These are phyloP conservation scores for Botrytis sinoallii DNA, from an alignment of 2,329 filamentous ascomycete genomes.

Conservation along the genomic window DNA sequence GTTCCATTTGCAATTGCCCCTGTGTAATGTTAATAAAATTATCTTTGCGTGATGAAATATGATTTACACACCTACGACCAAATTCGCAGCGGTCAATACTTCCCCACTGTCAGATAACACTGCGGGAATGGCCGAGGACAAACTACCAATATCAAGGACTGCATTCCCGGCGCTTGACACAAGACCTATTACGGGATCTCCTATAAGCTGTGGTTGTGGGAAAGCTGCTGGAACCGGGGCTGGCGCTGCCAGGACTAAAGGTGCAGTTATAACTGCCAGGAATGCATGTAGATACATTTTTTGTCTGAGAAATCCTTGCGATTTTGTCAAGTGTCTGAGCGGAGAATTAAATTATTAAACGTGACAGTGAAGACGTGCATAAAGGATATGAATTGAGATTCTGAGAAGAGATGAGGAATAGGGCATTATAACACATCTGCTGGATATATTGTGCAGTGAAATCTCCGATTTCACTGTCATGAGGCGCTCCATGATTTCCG, in stretches of 20 bases:
- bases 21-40: not conserved
- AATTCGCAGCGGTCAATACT: not conserved
- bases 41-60: too few relatives aligned
- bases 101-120: not conserved
- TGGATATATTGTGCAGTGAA: not conserved
- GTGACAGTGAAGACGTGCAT: not conserved
- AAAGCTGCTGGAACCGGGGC: constrained; percentile 1
- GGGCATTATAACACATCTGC: not conserved
- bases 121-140: not conserved
- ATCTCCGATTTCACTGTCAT: not conserved
- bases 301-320: not conserved
- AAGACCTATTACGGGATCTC: not conserved
- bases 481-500: not conserved
- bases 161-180: not conserved
- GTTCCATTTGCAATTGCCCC: constrained; percentile 25
- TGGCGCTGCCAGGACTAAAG: constrained; percentile 3
- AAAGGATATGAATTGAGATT: not conserved
- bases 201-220: not conserved
- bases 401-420: not conserved
- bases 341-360: not conserved
- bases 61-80: not conserved
- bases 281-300: not conserved
- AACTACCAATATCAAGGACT: not conserved
- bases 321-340: not conserved
- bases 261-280: not conserved